These are phyloP conservation scores for Stenocarpella maydis DNA, from an alignment of 2,329 filamentous ascomycete genomes.

Conservation along the genomic window DNA sequence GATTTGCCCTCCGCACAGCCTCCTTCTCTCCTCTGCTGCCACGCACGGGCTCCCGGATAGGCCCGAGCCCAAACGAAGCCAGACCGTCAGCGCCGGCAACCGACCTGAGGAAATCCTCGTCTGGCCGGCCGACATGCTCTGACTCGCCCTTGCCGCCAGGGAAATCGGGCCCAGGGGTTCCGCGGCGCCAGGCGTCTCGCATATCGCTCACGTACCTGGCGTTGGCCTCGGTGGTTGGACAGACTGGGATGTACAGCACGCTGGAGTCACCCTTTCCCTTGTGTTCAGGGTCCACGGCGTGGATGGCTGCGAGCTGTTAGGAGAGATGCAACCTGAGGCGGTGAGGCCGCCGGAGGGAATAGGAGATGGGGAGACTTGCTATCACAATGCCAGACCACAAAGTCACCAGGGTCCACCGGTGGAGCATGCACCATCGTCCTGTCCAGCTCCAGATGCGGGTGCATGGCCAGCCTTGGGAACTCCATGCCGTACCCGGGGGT, in stretches of 20 bases:
- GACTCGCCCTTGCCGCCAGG: conserved; percentile 75
- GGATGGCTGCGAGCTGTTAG: conserved; percentile 58
- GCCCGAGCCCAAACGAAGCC: conserved; percentile 29
- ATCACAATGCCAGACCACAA: conserved; percentile 86
- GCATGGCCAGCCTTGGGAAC: conserved; percentile 63
- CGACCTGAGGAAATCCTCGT: conserved; percentile 19
- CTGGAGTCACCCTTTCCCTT: conserved; percentile 76
- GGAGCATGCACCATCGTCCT: conserved; percentile 78
- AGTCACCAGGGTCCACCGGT: conserved; percentile 74
- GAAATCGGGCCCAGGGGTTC: conserved; percentile 75
- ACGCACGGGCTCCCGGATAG: conserved; percentile 4
- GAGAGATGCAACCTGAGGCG: not conserved
- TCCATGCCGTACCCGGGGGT: conserved; percentile 75
- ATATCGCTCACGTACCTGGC: conserved; percentile 75
- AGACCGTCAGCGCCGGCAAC: conserved; percentile 21
- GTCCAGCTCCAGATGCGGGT: conserved; percentile 74
- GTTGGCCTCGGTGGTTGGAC: conserved; percentile 79
- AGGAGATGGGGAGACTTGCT: conserved; percentile 15
- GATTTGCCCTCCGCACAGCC: conserved; percentile 29
- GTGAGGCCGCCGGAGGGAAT: not conserved
- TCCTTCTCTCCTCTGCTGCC: conserved; percentile 27
- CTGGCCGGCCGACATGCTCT: conserved; percentile 56
- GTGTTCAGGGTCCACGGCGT: conserved; percentile 85
- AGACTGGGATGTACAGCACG: conserved; percentile 89
- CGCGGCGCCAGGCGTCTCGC: conserved; percentile 73